Evolutionary conservation across 495 filamentous ascomycete species (phyloP), one percentile per base, ranked within the genome.

Genomic region (Podospora conica): DNA sequence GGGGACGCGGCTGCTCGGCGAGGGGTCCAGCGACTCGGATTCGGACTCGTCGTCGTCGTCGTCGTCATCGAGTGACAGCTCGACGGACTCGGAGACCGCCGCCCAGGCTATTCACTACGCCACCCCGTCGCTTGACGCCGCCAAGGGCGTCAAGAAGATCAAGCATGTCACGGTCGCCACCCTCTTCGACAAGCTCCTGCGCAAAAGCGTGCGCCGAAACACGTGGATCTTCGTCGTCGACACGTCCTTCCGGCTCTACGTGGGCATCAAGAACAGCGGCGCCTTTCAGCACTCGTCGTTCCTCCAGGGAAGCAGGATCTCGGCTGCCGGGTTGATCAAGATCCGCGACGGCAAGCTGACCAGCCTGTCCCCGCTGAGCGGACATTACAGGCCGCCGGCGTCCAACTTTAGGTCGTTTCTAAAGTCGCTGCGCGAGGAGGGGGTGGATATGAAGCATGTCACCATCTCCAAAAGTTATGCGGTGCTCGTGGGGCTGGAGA

Each of bases 221-320:
- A 93, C 89, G 29, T 97, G 92, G 92, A 93, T 97, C 53, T 97
- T 96, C 71, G 93, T 91, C 22, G 88, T 88, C 31, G 93, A 97
- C 76, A 94, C 91, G 0, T 89, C 86, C 2, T 94, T 91, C 70
- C 86, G 93, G 9, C 80, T 97, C 0, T 96, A 97, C 78, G 85
- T 96, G 48, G 93, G 91, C 55, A 95, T 97, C 76, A 97, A 97
- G 70, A 87, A 91, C 73, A 86, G 85, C 27, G 93, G 93, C 27
- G 85, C 90, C 9, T 97, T 97, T 72, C 93, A 97, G 71, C 93
- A 97, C 76, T 90, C 86, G 8, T 92, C 89, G 0, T 97, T 97
- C 70, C 80, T 97, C 2, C 89, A 92, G 57, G 93, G 93, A 15
- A 83, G 84, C 20, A 85, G 92, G 20, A 91, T 96, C 55, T 85